Base-by-base conservation (phyloP, 2,329 filamentous ascomycete genomes). In the Fusarium anguioides region DNA sequence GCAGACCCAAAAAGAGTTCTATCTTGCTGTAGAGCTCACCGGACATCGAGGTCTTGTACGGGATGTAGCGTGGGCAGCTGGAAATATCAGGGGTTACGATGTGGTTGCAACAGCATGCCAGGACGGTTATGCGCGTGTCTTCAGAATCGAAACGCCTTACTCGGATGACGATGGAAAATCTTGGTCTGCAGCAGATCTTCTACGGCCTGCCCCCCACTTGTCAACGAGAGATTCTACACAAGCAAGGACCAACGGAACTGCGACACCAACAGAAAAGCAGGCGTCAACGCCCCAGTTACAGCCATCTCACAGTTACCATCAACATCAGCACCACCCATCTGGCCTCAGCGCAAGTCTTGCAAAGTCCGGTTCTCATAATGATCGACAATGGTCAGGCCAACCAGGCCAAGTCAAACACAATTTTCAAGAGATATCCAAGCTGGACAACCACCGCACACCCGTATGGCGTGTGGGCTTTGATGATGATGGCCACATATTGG, bases 11-110 rank as follows among this genome's bases (percentile, higher is more conserved):
- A 91, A 92, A 63, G 91, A 93, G 60, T 96, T 98, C 75, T 97
- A 97, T 76, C 87, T 92, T 9, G 94, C 94, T 1, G 89, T 90
- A 20, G 91, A 94, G 74, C 82, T 98, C 17, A 83, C 83, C 27
- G 89, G 89, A 3, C 92, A 97, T 71, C 84, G 87, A 9, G 89
- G 90, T 1, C 84, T 98, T 36, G 91, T 97, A 8, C 86, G 95
- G 45, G 94, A 97, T 76, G 87, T 97, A 2, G 90, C 93, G 4
- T 99, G 96, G 96, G 93, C 95, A 2, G 91, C 94, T 45, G 95
- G 94, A 14, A 96, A 94, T 68, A 93, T 96, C 72, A 84, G 94
- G 36, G 95, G 95, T 2, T 95, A 93, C 76, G 96, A 99, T 77
- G 86, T 95, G 57, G 86, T 98, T 71, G 96, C 95, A 5, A 96